Percentiles rank a stretch among this genome's conserved stretches.
Evolutionary conservation across 2,329 filamentous ascomycete genomes (phyloP).

Genomic region (Verticillium klebahnii): DNA sequence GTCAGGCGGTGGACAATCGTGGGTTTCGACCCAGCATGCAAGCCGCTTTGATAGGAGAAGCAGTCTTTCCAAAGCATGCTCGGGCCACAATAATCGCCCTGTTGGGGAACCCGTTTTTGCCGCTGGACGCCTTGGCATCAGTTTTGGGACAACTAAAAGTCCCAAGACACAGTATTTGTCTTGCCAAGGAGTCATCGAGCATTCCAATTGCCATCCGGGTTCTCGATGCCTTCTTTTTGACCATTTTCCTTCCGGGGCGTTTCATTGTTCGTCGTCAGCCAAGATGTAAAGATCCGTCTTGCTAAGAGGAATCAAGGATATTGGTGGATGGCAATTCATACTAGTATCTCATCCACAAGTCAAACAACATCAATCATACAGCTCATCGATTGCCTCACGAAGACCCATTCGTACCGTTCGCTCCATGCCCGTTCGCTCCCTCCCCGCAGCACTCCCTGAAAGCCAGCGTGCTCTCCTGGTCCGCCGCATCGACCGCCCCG

Average conservation of each 20-base stretch:
- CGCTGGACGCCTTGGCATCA: not conserved
- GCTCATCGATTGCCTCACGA: not conserved
- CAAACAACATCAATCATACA: no score
- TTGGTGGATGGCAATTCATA: no score
- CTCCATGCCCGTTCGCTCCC: not conserved
- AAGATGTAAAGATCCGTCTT: no score
- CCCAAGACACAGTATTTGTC: not conserved
- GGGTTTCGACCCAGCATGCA: not conserved
- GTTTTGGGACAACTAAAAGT: not conserved
- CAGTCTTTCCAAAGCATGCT: not conserved
- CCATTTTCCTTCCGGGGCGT: no score
- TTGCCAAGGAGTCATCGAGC: not conserved
- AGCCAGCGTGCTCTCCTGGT: constrained; percentile 41
- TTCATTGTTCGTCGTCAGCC: no score
- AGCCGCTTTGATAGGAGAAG: not conserved
- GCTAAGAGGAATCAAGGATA: no score
- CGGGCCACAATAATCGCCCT: not conserved
- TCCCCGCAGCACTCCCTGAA: constrained; percentile 10
- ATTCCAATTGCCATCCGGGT: not conserved
- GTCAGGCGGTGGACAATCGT: not conserved
- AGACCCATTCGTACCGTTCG: not conserved
- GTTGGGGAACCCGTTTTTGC: not conserved
- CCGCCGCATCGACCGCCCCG: constrained; percentile 39
- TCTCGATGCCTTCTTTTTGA: not conserved
- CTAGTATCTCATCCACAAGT: no score